phyloP scores from a whole-genome alignment of 2,329 filamentous ascomycete genomes.

The Talaromyces rugulosus region DNA sequence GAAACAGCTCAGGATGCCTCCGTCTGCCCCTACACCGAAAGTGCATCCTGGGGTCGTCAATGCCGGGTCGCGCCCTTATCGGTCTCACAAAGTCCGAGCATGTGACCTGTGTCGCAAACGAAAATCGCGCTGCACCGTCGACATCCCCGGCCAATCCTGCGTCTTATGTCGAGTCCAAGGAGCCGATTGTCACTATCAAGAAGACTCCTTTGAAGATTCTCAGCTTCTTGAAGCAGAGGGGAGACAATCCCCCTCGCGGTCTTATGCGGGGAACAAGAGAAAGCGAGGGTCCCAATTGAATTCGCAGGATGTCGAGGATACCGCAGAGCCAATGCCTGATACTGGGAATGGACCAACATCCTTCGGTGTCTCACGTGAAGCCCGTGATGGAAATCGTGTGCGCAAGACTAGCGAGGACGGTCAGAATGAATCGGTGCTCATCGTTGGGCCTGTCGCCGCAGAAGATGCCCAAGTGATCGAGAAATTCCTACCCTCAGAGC shows the following conservation, averaged over 20 bases:
- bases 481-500: conserved; percentile 50
- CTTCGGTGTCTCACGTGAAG: conserved; percentile 21
- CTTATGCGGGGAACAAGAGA: conserved; percentile 31
- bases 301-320: conserved; percentile 18
- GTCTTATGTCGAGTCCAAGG: conserved; percentile 56
- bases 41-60: conserved; percentile 34
- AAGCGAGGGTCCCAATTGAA: conserved; percentile 29
- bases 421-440: conserved; percentile 47
- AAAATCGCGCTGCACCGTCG: conserved; percentile 59
- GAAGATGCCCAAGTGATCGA: conserved; percentile 59
- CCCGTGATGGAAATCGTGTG: conserved; percentile 27
- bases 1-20: conserved; percentile 9
- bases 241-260: conserved; percentile 25
- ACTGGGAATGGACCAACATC: conserved; percentile 20
- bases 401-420: conserved; percentile 30
- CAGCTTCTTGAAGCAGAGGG: conserved; percentile 23
- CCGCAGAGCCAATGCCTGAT: conserved; percentile 16
- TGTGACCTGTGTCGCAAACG: conserved; percentile 58
- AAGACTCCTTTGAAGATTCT: conserved; percentile 28
- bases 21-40: conserved; percentile 21
- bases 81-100: conserved; percentile 59
- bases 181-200: conserved; percentile 54
- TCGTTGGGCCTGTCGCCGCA: conserved; percentile 57
- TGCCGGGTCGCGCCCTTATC: conserved; percentile 51
- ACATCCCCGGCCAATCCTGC: conserved; percentile 50